Evolutionary conservation across 2,329 filamentous ascomycete genomes (phyloP), one percentile per base, ranked within the genome.

Genomic region (Diaporthe eres): DNA sequence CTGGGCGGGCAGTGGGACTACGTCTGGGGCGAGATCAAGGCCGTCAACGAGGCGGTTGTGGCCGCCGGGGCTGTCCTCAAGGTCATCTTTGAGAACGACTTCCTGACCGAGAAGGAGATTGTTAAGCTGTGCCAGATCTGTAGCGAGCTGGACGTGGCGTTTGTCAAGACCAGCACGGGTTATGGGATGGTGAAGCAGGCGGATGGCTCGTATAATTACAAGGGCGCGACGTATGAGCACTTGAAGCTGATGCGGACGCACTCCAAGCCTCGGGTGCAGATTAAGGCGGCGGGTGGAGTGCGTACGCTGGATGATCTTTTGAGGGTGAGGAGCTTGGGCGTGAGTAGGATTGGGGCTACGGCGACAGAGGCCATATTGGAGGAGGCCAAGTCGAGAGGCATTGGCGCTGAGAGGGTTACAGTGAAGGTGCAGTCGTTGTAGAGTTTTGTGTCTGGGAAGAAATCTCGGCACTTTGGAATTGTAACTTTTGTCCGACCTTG

Each of bases 71-170:
- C 86, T 0, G 83, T 86, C 0, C 83, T 92, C 9, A 92, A 92
- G 79, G 89, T 92, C 67, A 92, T 92, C 70, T 92, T 92, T 74
- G 90, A 92, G 78, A 92, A 90, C 78, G 90, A 91, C 78, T 92
- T 87, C 77, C 85, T 92, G 0, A 42, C 83, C 1, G 82, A 88
- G 0, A 79, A 86, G 19, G 85, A 91, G 51, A 90, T 92, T 71
- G 78, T 86, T 9, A 83, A 81, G 13, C 83, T 92, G 0, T 92
- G 90, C 79, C 78, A 87, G 80, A 90, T 92, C 31, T 92, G 90
- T 79, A 87, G 87, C 0, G 80, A 84, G 0, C 57, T 89, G 0
- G 82, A 82, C 0, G 90, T 92, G 0, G 90, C 86, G 0, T 92
- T 91, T 74, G 86, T 92, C 77, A 92, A 92, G 83, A 92, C 90